Conservation (phyloP, 441 rosid species). For the Croton laevigatus region DNA sequence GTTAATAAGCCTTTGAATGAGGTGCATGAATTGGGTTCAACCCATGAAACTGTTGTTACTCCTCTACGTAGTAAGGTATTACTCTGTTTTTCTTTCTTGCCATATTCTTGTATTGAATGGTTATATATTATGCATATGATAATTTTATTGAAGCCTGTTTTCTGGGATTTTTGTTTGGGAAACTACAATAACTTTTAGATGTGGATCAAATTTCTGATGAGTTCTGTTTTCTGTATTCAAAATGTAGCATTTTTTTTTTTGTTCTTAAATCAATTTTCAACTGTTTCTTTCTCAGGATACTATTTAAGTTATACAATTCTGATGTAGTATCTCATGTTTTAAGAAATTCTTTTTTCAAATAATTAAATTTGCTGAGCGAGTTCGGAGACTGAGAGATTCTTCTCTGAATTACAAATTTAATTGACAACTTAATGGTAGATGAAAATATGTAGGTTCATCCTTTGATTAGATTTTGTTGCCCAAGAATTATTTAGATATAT, state of each 20-base stretch:
- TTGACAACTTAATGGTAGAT: not conserved
- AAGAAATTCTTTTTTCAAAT: not conserved
- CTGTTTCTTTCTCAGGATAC: not conserved
- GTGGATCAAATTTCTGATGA: not conserved
- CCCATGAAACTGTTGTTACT: not conserved
- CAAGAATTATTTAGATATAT: not conserved
- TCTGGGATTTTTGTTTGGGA: not conserved
- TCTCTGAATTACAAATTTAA: not conserved
- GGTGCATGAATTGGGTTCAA: conserved; percentile 9
- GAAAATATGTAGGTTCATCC: conserved; percentile 4
- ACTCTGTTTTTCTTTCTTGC: not conserved
- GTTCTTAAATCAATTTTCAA: not conserved
- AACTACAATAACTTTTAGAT: not conserved
- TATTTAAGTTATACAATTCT: not conserved
- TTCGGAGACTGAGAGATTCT: not conserved
- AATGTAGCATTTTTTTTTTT: not conserved
- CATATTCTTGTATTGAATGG: not conserved
- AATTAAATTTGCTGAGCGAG: too few species aligned
- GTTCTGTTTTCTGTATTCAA: not conserved
- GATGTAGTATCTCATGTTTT: not conserved
- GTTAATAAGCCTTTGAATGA: conserved; percentile 16
- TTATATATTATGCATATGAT: not conserved
- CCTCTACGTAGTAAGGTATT: conserved; percentile 9
- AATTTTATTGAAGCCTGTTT: not conserved
- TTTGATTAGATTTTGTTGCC: not conserved